phyloP scores from a whole-genome alignment of 352 stramenopile genomes.

The Phytopythium chamaehyphon region DNA sequence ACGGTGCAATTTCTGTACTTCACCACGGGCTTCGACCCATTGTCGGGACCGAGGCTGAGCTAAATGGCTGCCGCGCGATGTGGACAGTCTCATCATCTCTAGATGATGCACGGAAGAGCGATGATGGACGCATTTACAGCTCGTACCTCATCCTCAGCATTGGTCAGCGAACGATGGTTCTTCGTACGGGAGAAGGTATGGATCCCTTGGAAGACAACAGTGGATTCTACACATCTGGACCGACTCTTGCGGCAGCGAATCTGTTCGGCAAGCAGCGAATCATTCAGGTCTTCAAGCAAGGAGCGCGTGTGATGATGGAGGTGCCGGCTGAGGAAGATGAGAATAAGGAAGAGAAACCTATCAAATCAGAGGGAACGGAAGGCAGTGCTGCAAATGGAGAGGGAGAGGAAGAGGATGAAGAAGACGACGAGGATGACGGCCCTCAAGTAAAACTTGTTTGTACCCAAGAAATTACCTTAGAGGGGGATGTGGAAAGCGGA shows the following conservation, averaged over 20 bases:
- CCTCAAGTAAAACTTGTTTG: slow-evolving; percentile 66
- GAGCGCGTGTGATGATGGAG: slow-evolving; percentile 78
- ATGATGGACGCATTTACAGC: slow-evolving; percentile 57
- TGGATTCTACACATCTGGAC: slow-evolving; percentile 79
- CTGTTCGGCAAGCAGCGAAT: slow-evolving; percentile 81
- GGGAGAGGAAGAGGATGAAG: slow-evolving; percentile 25
- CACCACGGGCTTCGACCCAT: slow-evolving; percentile 82
- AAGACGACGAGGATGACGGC: slow-evolving; percentile 56
- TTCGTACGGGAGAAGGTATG: slow-evolving; percentile 81
- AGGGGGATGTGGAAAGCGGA: slow-evolving; percentile 73
- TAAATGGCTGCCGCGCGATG: slow-evolving; percentile 81
- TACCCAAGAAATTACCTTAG: slow-evolving; percentile 80
- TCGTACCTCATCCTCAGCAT: slow-evolving; percentile 82
- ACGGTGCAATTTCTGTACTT: slow-evolving; percentile 66
- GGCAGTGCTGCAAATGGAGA: neutral
- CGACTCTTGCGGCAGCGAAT: slow-evolving; percentile 74
- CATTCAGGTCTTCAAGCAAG: slow-evolving; percentile 85
- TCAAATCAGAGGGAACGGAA: slow-evolving; percentile 8
- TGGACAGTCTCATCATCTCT: slow-evolving; percentile 80
- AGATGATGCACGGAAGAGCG: slow-evolving; percentile 34
- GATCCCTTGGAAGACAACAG: slow-evolving; percentile 79
- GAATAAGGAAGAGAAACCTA: slow-evolving; percentile 7
- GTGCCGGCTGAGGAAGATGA: slow-evolving; percentile 37
- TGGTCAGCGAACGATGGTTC: slow-evolving; percentile 79
- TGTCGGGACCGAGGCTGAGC: slow-evolving; percentile 72